Base-by-base conservation (phyloP, 1,284 basidiomycete genomes). In the Malassezia arunalokei region DNA sequence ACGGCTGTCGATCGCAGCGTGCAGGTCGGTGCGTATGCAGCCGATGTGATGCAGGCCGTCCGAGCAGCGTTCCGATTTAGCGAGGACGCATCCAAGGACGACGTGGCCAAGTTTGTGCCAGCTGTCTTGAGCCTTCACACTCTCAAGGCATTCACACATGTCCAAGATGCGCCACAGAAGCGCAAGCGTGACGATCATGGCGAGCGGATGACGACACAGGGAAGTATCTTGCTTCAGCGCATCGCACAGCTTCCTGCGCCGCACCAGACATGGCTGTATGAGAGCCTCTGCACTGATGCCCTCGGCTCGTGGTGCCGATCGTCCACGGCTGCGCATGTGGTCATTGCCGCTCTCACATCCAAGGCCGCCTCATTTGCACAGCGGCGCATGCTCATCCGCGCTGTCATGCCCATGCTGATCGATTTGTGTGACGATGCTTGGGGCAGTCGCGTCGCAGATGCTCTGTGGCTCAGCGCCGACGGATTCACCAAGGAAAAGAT, bases 381-480 rank as follows among this genome's bases (percentile, higher is more conserved):
- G 8, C 54, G 65, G 3, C 59, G 58, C 6, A 54, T 54, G 5
- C 55, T 69, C 3, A 39, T 58, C 1, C 15, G 43, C 0, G 6
- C 24, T 1, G 54, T 71, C 6, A 49, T 60, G 1, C 50, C 54
- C 5, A 6, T 46, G 8, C 54, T 73, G 0, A 29, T 49, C 14
- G 32, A 40, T 0, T 52, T 62, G 8, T 59, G 61, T 17, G 62
- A 64, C 12, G 70, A 66, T 49, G 64, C 64, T 38, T 71, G 59
- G 52, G 68, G 69, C 14, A 62, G 59, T n/a, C 63, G 70, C 4
- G 60, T 71, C 1, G 65, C 68, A 2, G 68, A 71, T 30, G 47
- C 59, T 1, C 38, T 64, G 1, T 73, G 68, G 67, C 52, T 52
- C 37, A 38, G 41, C 5, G 54, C 63, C 6, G 70, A 71, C 47